Base-by-base conservation (phyloP, 495 filamentous ascomycete genomes). In the Pyrenula massariospora region DNA sequence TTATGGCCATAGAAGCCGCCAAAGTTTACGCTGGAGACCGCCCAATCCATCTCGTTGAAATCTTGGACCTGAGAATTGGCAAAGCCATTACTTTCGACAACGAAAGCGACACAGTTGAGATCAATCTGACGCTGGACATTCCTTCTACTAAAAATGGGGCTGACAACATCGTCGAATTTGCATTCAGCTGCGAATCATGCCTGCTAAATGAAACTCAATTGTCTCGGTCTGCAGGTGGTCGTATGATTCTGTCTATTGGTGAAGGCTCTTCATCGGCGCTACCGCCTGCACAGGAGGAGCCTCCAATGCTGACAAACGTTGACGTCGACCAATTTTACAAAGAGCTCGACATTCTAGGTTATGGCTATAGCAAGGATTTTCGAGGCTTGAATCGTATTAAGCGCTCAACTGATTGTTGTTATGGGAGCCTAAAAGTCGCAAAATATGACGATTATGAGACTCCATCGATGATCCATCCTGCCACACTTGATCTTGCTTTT, bases 1-100 rank as follows among this genome's bases (percentile, higher is more conserved):
- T 52, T 10, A 64, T 64, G 55, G 66, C 63, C 0, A 24, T 62
- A 0, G 66, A 70, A 47, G 73, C 72, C 0, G 58, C 60, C 15
- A 19, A 47, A 2, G 2, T 50, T 3, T 25, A 65, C 5, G 58
- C 57, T 22, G 58, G 48, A 0, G 51, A 25, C 21, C 22, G 63
- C 2, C 56, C 63, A 31, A 12, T 68, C 15, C 22, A 55, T 0
- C 31, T 42, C 31, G 31, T 42, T 5, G 31, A 42, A 15, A 42
- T 42, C 31, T 42, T 42, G 31, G 25, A 64, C 25, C 21, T 68
- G 12, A 3, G 56, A 10, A 77, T 81, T 10, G 15, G 60, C 0
- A 67, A 60, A 23, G 77, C 77, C 0, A 71, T 80, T 25, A 67
- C 63, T n/a, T 60, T 79, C 3, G 71, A 76, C 12, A 48, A 52